These are phyloP conservation scores for Suillus clintonianus DNA, from an alignment of 768 basidiomycete species.

Conservation along the genomic window DNA sequence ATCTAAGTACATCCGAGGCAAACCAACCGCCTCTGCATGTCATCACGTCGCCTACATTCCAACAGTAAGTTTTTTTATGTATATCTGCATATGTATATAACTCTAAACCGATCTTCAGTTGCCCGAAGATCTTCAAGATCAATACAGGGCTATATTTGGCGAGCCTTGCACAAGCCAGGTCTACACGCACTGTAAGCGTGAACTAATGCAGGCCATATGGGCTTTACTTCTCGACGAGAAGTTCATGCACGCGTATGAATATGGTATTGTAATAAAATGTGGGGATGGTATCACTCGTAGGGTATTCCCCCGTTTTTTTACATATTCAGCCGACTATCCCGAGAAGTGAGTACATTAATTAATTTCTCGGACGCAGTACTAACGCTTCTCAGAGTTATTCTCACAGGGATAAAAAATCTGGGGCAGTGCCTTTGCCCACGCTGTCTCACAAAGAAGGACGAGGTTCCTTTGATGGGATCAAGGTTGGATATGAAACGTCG, in stretches of 20 bases:
- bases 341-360: constrained; percentile 18
- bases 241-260: constrained; percentile 18
- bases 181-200: constrained; percentile 15
- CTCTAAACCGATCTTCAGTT: not conserved
- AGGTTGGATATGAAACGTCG: constrained; percentile 1
- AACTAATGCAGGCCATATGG: constrained; percentile 19
- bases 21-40: constrained; percentile 8
- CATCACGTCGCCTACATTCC: constrained; percentile 17
- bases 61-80: not conserved
- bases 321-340: constrained; percentile 23
- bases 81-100: too few relatives aligned
- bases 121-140: constrained; percentile 3
- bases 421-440: constrained; percentile 22
- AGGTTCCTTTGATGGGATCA: constrained; percentile 9
- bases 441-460: constrained; percentile 11
- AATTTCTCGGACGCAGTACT: not conserved
- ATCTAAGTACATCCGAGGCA: too few relatives aligned
- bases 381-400: constrained; percentile 11
- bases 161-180: not conserved
- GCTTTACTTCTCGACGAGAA: constrained; percentile 14
- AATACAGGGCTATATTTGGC: not conserved
- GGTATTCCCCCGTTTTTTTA: constrained; percentile 20
- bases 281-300: constrained; percentile 14
- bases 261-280: constrained; percentile 21
- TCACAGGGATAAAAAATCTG: constrained; percentile 21